Base-by-base conservation (phyloP, 75 land plant species). In the Selaginella tamariscina region DNA sequence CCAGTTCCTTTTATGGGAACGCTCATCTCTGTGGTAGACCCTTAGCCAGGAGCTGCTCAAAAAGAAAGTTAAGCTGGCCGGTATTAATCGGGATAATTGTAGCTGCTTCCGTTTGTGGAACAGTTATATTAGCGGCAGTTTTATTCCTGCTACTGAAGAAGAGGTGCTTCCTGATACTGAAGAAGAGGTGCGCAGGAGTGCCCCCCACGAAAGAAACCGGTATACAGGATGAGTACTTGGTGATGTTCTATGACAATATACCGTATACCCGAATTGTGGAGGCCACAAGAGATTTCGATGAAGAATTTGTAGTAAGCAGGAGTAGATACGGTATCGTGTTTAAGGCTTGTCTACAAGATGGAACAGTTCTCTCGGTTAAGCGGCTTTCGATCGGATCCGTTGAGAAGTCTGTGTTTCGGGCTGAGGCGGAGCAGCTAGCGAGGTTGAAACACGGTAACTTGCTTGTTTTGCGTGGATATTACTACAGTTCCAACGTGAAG, bases 1-100 rank as follows among this genome's bases (percentile, higher is more conserved):
- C 80, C 31, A 68, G 84, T 2, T 81, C 96, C 2, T 95, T 85
- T 65, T 59, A 80, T 0, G 68, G 55, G 30, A 95, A 95, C 44
- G 68, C 29, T 0, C 22, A 32, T 2, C 80, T 95, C 23, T 95
- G 99, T 60, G 96, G 96, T 23, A 49, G 68, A 56, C 96, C 99
- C 20, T 65, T 80, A 18, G 49, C 15, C 11, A 15, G 5, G 49
- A 5, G 15, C 11, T 39, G 49, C 49, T 39, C 49, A 15, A 39
- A 15, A 39, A 39, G 15, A 15, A 39, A 39, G 15, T 15, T 39
- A 5, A 39, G 49, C 15, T 5, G 49, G 49, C 5, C 5, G 15
- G 49, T 39, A 5, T 39, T 39, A 15, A 39, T 39, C 49, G 49
- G 11, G 49, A 39, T 15, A 39, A 15, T 39, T 5, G 11, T 39